Evolutionary conservation across 2,329 filamentous ascomycete species (phyloP), one percentile per base, ranked within the genome.

Genomic region (Xylaria sp.): DNA sequence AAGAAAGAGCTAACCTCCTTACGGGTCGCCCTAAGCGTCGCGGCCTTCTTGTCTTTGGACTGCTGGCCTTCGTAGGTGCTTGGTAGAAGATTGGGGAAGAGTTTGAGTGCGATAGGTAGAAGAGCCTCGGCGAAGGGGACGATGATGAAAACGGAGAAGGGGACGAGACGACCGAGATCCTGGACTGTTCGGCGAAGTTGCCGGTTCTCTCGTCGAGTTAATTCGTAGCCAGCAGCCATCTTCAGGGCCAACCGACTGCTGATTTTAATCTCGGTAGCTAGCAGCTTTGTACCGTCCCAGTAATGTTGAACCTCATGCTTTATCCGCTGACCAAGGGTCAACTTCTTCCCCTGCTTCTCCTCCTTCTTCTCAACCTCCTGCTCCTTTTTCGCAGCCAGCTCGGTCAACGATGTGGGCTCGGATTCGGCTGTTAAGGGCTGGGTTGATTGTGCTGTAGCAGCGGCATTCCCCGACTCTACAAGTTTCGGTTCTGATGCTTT

Each of bases 191-290:
- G 89, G 83, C 93, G 90, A 65, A 99, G 85, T 87, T 98, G 96
- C 77, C 94, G 89, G 82, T 96, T 89, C 83, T 99, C 96, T 83
- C 96, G 90, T 71, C 96, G 90, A 67, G 93, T 97, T 72, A 99
- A 89, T 81, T 99, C 96, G 82, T 99, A 99, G 8, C 96, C 96
- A 67, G 93, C 94, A 15, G 94, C 94, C 96, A 99, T 99, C 85
- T 97, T 98, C 80, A 97, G 81, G 6, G 94, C 96, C 72, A 99
- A 83, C 70, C 91, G 91, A 69, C 92, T 93, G 80, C 95, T 98
- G 79, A 99, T 99, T 81, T 85, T 93, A 78, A 98, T 90, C 82
- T 99, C 96, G 1, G 93, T 92, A 25, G 91, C 94, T 73, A 99
- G 85, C 76, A 99, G 85, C 82, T 99, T 99, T 32, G 94, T 98